Evolutionary conservation across 192 early-diverging fungal species (phyloP), one percentile per base, ranked within the genome.

Genomic region (Backusella macrospora): DNA sequence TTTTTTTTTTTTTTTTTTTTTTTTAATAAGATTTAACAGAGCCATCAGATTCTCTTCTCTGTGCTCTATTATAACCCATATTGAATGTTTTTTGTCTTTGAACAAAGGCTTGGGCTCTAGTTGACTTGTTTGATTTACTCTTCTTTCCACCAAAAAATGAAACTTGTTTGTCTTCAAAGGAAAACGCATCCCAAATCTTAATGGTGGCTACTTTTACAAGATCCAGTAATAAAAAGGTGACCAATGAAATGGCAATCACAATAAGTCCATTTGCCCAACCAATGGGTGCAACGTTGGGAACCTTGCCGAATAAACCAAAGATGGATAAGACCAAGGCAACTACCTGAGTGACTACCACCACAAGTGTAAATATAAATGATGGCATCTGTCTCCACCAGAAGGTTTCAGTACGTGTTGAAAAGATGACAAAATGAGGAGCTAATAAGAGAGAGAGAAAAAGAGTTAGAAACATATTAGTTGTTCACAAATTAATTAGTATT

Each of bases 181-280:
- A 69, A 21, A 14, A 5, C 3, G 18, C 38, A 12, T 75, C 67
- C 66, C 66, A 75, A 5, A 52, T 6, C 12, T 44, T 26, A 12
- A 75, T 46, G 15, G 94, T 82, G 62, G 82, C 73, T 8, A 96
- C 95, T 84, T 98, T 98, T 84, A 98, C 86, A n/a, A 92, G 80
- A 77, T 97, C 96, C 13, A 95, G 82, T 55, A 96, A 44, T 62
- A 95, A 82, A 77, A 94, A 93, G 78, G 88, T 90, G 26, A 83
- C 87, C 29, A 93, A 74, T 29, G 94, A 96, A 62, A 96, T 71
- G 34, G 76, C 86, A 40, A 96, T 77, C 64, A 96, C 84, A 42
- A 79, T 81, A 13, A 90, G 63, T 18, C 90, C 92, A 91, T 90
- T 91, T 44, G 77, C 82, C 78, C 96, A 81, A 94, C 89, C 43